Percentiles rank a stretch among this genome's conserved stretches.
These are phyloP conservation scores for Fusarium floridanum DNA, from an alignment of 2,329 filamentous ascomycete genomes.

Conservation along the genomic window DNA sequence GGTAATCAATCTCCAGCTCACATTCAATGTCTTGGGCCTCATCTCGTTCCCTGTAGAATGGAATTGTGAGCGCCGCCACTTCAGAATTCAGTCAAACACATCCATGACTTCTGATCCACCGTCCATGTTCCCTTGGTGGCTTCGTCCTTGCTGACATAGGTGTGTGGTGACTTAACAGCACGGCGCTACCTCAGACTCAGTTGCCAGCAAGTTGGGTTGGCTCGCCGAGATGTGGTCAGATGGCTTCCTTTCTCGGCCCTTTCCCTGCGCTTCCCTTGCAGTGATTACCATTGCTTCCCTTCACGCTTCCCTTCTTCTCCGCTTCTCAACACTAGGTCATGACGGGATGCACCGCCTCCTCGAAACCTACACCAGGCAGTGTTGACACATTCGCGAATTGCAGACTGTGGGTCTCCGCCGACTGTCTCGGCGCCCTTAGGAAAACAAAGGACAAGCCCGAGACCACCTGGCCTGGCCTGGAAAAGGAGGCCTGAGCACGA, in stretches of 20 bases:
- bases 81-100: background rate
- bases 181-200: background rate
- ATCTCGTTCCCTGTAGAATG: background rate
- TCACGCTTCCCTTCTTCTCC: background rate
- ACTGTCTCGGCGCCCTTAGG: conserved; percentile 13
- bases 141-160: background rate
- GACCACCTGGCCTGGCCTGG: background rate
- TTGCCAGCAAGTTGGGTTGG: background rate
- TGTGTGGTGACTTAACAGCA: background rate
- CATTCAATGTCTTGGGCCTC: background rate
- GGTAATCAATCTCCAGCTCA: background rate
- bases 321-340: background rate
- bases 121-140: background rate
- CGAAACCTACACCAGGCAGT: background rate
- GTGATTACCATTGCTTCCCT: background rate
- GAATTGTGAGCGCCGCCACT: background rate
- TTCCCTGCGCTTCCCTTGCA: conserved; percentile 1
- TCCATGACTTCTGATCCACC: background rate
- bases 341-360: background rate
- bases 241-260: background rate
- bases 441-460: background rate
- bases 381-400: conserved; percentile 8
- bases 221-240: background rate
- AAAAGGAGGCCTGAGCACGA: background rate
- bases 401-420: conserved; percentile 12